Percentiles rank a stretch among this genome's conserved stretches.
Conservation (phyloP, 2,329 filamentous ascomycete species). For the Aschersonia sp. region DNA sequence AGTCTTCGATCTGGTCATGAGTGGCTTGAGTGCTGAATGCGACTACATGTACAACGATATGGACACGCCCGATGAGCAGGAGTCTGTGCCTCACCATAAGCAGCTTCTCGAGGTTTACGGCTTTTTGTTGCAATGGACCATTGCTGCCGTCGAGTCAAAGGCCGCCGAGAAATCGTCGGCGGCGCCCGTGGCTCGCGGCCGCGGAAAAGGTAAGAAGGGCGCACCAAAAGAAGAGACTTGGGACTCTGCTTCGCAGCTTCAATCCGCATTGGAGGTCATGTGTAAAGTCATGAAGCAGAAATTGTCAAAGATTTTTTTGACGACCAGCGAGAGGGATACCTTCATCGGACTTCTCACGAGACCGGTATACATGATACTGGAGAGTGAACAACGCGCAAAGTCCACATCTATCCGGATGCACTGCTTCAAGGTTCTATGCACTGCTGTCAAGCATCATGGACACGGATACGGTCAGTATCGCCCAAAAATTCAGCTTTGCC, state of each 20-base stretch:
- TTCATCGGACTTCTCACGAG: conserved; percentile 86
- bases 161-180: conserved; percentile 72
- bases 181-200: conserved; percentile 53
- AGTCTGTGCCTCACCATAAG: conserved; percentile 75
- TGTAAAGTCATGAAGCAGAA: conserved; percentile 91
- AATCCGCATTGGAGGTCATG: conserved; percentile 83
- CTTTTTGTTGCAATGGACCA: conserved; percentile 88
- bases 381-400: conserved; percentile 88
- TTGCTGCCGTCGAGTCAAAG: conserved; percentile 87
- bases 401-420: conserved; percentile 85
- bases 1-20: conserved; percentile 80
- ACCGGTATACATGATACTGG: conserved; percentile 83
- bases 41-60: conserved; percentile 76
- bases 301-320: conserved; percentile 83
- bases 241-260: conserved; percentile 81
- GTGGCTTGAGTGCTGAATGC: conserved; percentile 70
- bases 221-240: conserved; percentile 66
- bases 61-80: conserved; percentile 76
- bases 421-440: conserved; percentile 90
- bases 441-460: conserved; percentile 93
- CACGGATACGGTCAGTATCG: conserved; percentile 68
- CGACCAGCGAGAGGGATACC: conserved; percentile 89
- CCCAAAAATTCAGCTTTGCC: background rate
- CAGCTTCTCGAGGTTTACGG: conserved; percentile 85
- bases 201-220: conserved; percentile 66